Evolutionary conservation across 2,329 filamentous ascomycete genomes (phyloP).

Genomic region (Ascosphaera apis): DNA sequence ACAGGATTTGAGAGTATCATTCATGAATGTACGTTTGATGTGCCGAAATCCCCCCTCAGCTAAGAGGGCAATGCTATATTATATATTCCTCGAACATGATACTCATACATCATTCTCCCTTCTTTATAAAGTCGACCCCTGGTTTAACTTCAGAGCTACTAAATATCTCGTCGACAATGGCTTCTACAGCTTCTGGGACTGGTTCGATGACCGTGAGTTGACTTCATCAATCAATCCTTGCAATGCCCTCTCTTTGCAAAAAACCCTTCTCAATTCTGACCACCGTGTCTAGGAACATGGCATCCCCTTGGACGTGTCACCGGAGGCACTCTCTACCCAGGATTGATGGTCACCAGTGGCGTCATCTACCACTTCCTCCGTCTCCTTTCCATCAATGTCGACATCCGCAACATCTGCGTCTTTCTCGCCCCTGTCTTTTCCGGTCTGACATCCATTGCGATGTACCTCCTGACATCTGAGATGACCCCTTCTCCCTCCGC

Average conservation of each 20-base stretch:
- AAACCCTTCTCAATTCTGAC: constrained; percentile 8
- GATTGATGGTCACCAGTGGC: constrained; percentile 96
- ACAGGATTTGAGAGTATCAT: constrained; percentile 95
- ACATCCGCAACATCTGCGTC: constrained; percentile 97
- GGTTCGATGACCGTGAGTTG: constrained; percentile 81
- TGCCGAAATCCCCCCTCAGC: constrained; percentile 3
- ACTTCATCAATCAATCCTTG: constrained; percentile 4
- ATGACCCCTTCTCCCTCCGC: constrained; percentile 92
- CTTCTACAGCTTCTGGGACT: constrained; percentile 99
- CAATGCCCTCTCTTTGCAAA: constrained; percentile 2
- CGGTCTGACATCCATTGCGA: constrained; percentile 73
- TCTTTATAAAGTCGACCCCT: constrained; percentile 66
- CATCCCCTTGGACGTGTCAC: constrained; percentile 95
- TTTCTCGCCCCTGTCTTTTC: constrained; percentile 88
- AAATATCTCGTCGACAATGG: constrained; percentile 94
- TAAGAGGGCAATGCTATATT: too few species aligned
- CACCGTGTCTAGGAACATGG: constrained; percentile 49
- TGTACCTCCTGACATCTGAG: constrained; percentile 89
- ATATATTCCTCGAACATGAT: too few species aligned
- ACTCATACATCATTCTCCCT: too few species aligned
- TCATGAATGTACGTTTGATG: constrained; percentile 65
- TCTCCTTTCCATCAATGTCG: constrained; percentile 71
- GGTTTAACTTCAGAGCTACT: constrained; percentile 98
- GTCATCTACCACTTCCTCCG: constrained; percentile 87
- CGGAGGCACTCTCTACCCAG: constrained; percentile 93